These are phyloP conservation scores for Arabidopsis thaliana DNA, from an alignment of 345 rosid species.

Conservation along the genomic window DNA sequence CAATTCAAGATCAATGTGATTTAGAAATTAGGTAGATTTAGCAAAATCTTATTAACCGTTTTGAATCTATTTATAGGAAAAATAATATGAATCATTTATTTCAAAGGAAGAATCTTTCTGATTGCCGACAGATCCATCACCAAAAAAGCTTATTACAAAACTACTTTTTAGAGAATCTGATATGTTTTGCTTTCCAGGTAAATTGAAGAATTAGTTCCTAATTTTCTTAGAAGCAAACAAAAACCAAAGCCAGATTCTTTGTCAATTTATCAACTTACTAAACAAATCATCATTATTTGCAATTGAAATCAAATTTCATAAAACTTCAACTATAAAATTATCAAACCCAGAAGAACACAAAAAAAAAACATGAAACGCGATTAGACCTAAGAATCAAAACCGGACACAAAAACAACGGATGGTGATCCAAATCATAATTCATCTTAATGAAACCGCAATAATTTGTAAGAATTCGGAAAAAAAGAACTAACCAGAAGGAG, in stretches of 20 bases:
- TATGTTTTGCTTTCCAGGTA: conserved; percentile 39
- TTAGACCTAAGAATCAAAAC: neutral
- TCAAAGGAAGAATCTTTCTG: conserved; percentile 40
- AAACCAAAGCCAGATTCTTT: conserved; percentile 13
- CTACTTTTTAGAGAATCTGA: conserved; percentile 23
- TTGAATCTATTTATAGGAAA: conserved; percentile 19
- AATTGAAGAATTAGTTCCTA: conserved; percentile 35
- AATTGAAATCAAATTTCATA: neutral
- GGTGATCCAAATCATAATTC: neutral
- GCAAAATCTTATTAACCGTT: neutral
- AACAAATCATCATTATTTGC: conserved; percentile 9
- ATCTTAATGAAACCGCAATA: conserved; percentile 5
- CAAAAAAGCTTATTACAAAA: conserved; percentile 25
- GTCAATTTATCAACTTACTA: conserved; percentile 16
- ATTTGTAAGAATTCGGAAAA: conserved; percentile 1
- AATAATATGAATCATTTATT: conserved; percentile 4
- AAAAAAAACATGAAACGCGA: conserved; percentile 10
- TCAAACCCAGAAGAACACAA: neutral
- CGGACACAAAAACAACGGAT: neutral
- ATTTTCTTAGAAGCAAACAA: conserved; percentile 14
- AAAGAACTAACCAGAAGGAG: conserved; percentile 48
- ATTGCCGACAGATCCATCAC: conserved; percentile 35
- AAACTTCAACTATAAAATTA: neutral
- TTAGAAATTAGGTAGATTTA: neutral
- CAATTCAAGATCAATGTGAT: conserved; percentile 15